phyloP scores from a whole-genome alignment of 495 filamentous ascomycete genomes.

The Aspergillus funiculosus region DNA sequence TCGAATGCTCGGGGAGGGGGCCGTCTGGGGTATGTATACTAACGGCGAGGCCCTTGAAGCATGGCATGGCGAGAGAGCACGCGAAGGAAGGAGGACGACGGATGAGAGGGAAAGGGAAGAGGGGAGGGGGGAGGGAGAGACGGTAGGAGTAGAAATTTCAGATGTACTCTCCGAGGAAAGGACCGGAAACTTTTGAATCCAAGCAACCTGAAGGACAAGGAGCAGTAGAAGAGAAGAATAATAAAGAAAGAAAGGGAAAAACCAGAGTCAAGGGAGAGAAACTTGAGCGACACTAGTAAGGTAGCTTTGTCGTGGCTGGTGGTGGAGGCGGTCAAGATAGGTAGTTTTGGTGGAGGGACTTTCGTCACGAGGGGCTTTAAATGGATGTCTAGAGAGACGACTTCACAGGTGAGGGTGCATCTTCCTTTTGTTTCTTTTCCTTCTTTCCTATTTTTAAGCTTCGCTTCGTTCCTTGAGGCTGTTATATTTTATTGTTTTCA shows the following conservation, averaged over 20 bases:
- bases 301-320: conserved; percentile 11
- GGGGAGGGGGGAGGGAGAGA: background rate
- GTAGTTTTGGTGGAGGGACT: no score
- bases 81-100: conserved; percentile 3
- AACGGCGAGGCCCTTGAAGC: conserved; percentile 95
- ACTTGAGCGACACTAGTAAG: conserved; percentile 3
- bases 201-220: background rate
- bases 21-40: conserved; percentile 90
- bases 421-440: background rate
- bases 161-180: conserved; percentile 1
- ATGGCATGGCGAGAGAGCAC: conserved; percentile 62
- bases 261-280: background rate
- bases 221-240: conserved; percentile 5
- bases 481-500: background rate
- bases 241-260: conserved; percentile 5
- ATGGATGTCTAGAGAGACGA: no score
- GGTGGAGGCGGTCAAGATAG: conserved; percentile 16
- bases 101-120: no score
- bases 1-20: conserved; percentile 84
- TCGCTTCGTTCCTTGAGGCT: background rate
- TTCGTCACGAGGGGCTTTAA: no score
- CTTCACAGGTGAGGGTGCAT: no score
- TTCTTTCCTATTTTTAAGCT: no score
- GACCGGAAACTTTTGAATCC: background rate
- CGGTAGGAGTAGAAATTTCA: background rate